Evolutionary conservation across 129 eudicot genomes (phyloP), one percentile per base, ranked within the genome.

Genomic region (Lactuca saligna): DNA sequence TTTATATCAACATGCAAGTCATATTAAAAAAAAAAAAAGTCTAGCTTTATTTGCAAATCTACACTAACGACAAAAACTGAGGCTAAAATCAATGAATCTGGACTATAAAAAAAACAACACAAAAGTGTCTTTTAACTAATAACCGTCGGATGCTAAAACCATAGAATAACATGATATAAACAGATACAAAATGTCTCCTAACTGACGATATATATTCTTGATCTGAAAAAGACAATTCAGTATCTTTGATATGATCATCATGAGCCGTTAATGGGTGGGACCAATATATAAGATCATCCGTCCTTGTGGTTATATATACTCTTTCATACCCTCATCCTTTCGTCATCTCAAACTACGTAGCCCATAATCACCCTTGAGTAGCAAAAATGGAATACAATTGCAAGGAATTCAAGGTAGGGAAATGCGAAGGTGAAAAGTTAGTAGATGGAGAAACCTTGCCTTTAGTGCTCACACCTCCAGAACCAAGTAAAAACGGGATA

Each of bases 381-480:
- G 4, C n/a, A 57, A 11, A 70, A 60, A 88, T 85, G 96, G 96
- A 85, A 17, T 88, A 76, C 79, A 75, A 66, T 50, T 88, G 96
- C 80, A 79, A 88, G 78, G 85, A 85, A 3, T 88, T 88, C 60
- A 88, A 85, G 85, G 96, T 88, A 11, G 96, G 96, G 16, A 88
- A 88, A 74, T 88, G 96, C 20, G 91, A 88, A 61, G 96, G 96
- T 4, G 89, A 85, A 46, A 88, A 88, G 77, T 17, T 80, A 65
- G 89, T 88, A 2, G 83, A 88, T 6, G 96, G 91, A 0, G 89
- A 85, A 37, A 88, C 87, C 3, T 58, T 88, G 82, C 96, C 96
- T 2, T 75, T 88, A 17, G 96, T 88, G 66, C 81, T 88, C 35
- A 76, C 66, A 8, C 91, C 96, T 1, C 71, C 76, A 0, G 75